phyloP scores from a whole-genome alignment of 805 yeast species.

The Candida silvicultrix region DNA sequence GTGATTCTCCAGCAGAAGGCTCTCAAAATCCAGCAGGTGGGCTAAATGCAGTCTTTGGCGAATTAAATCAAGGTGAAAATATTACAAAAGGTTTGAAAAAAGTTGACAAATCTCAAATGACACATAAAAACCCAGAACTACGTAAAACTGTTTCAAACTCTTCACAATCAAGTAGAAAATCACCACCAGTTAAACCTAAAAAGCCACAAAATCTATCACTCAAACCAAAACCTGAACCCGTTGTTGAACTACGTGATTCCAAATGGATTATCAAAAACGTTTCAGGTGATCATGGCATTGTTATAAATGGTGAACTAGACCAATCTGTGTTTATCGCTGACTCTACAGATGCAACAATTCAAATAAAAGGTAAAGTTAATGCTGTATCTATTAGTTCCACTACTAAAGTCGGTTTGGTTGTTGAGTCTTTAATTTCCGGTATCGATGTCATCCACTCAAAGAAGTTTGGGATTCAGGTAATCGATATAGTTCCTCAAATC shows the following conservation, averaged over 20 bases:
- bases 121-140: conserved; percentile 84
- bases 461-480: conserved; percentile 79
- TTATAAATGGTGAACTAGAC: conserved; percentile 72
- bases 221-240: conserved; percentile 48
- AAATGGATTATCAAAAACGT: conserved; percentile 87
- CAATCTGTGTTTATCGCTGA: conserved; percentile 89
- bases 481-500: conserved; percentile 77
- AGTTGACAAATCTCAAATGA: conserved; percentile 90
- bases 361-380: conserved; percentile 85
- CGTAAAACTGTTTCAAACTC: conserved; percentile 50
- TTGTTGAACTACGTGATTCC: conserved; percentile 75
- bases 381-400: conserved; percentile 79
- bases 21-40: conserved; percentile 47
- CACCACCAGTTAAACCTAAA: conserved; percentile 73
- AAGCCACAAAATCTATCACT: conserved; percentile 61
- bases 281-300: conserved; percentile 55
- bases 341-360: conserved; percentile 67
- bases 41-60: conserved; percentile 87
- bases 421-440: conserved; percentile 83
- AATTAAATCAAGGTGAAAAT: conserved; percentile 75
- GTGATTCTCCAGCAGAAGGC: conserved; percentile 20
- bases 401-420: conserved; percentile 64
- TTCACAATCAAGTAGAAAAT: conserved; percentile 31
- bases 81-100: conserved; percentile 85
- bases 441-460: conserved; percentile 79